Evolutionary conservation across 768 basidiomycete genomes (phyloP).

Genomic region (Hysterangium stoloniferum): DNA sequence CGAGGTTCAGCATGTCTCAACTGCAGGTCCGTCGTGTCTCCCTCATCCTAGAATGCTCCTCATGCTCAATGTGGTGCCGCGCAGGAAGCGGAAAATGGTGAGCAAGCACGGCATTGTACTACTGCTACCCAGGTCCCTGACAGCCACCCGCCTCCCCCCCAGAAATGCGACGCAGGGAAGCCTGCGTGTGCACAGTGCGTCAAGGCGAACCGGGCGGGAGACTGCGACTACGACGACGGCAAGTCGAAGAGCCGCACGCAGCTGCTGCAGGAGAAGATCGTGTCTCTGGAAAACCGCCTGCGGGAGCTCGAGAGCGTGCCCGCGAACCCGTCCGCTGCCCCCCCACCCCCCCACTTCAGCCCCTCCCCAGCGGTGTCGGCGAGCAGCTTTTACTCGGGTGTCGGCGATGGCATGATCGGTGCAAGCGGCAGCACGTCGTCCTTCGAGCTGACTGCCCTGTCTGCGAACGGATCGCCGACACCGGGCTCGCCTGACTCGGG

Average conservation of each 20-base stretch:
- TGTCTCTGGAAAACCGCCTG: constrained; percentile 43
- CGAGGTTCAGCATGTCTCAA: constrained; percentile 38
- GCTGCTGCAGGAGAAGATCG: constrained; percentile 48
- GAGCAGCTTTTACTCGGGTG: not conserved
- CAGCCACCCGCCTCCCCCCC: constrained; percentile 5
- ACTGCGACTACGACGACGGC: constrained; percentile 55
- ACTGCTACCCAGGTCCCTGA: not conserved
- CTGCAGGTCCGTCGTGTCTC: constrained; percentile 30
- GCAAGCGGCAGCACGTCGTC: not conserved
- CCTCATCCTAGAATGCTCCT: not conserved
- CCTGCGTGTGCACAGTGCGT: constrained; percentile 50
- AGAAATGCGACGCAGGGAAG: constrained; percentile 57
- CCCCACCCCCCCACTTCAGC: constrained; percentile 8
- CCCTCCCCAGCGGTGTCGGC: constrained; percentile 12
- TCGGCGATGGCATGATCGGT: not conserved
- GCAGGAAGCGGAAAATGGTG: constrained; percentile 39
- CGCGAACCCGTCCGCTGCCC: constrained; percentile 19
- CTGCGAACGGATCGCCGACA: constrained; percentile 2
- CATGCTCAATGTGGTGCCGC: constrained; percentile 4
- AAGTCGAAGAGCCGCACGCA: constrained; percentile 53
- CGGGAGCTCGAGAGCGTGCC: constrained; percentile 43
- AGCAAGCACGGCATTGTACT: constrained; percentile 10
- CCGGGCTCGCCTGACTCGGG: constrained; percentile 1
- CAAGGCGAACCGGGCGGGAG: constrained; percentile 42
- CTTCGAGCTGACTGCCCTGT: constrained; percentile 3